phyloP scores from a whole-genome alignment of 2,329 filamentous ascomycete genomes.

The Apiospora aurea region DNA sequence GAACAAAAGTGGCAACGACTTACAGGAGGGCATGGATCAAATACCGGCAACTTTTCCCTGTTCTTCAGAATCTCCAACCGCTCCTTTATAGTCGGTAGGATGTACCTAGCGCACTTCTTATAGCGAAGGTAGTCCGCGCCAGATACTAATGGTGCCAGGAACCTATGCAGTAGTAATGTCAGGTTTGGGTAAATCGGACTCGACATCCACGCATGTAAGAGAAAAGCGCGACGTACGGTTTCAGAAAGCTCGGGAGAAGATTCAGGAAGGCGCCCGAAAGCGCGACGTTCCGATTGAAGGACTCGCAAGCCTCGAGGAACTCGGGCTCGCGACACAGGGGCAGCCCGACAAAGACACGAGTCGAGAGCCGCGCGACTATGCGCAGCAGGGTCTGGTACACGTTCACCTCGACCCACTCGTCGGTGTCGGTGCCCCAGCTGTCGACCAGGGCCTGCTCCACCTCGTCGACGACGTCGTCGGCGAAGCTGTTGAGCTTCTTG shows the following conservation, averaged over 20 bases:
- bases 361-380: conserved; percentile 41
- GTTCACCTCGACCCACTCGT: conserved; percentile 42
- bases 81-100: conserved; percentile 44
- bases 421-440: conserved; percentile 40
- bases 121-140: conserved; percentile 43
- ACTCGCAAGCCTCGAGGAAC: conserved; percentile 41
- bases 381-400: conserved; percentile 44
- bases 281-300: conserved; percentile 42
- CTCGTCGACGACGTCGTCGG: conserved; percentile 43
- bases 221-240: conserved; percentile 37
- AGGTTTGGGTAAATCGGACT: not conserved
- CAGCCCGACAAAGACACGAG: conserved; percentile 42
- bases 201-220: not conserved
- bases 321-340: conserved; percentile 39
- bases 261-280: conserved; percentile 40
- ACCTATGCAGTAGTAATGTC: conserved; percentile 29
- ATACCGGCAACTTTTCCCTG: conserved; percentile 34
- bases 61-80: conserved; percentile 36
- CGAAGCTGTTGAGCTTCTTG: conserved; percentile 38
- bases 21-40: conserved; percentile 33
- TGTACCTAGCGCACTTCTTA: conserved; percentile 38
- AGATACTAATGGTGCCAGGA: conserved; percentile 41
- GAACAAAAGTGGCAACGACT: not conserved
- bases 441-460: conserved; percentile 36
- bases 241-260: conserved; percentile 40